These are phyloP conservation scores for Trichoderma lentiforme DNA, from an alignment of 2,329 filamentous ascomycete genomes.

Conservation along the genomic window DNA sequence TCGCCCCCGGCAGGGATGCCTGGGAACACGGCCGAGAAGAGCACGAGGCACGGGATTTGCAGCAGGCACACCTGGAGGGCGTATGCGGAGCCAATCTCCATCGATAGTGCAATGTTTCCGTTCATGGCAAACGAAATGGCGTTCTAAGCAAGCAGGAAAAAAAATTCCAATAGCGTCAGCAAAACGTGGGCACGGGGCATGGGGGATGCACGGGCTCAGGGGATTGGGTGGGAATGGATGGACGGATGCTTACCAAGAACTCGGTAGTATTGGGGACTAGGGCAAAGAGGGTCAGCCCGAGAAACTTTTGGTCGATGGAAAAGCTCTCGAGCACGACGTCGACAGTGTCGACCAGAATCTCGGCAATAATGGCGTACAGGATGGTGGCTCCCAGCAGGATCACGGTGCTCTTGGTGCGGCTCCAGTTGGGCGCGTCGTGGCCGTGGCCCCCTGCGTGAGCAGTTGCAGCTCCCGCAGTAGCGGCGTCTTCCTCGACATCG, in stretches of 20 bases:
- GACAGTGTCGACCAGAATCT: constrained; percentile 94
- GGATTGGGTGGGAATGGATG: constrained; percentile 8
- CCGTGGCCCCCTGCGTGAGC: constrained; percentile 49
- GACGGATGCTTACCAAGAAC: constrained; percentile 68
- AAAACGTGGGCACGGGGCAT: background rate
- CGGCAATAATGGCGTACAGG: constrained; percentile 93
- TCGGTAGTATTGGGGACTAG: constrained; percentile 97
- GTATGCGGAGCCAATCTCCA: constrained; percentile 98
- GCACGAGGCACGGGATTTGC: constrained; percentile 87
- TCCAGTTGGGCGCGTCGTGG: constrained; percentile 99
- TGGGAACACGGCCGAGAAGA: constrained; percentile 79
- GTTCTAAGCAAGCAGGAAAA: constrained; percentile 55
- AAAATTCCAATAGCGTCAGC: constrained; percentile 11
- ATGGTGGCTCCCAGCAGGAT: constrained; percentile 87
- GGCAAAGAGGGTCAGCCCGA: constrained; percentile 94
- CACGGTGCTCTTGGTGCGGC: constrained; percentile 81
- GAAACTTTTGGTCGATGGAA: constrained; percentile 92
- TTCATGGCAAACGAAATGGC: constrained; percentile 99
- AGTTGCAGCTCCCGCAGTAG: constrained; percentile 32
- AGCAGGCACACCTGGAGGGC: constrained; percentile 93
- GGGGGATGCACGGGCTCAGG: background rate
- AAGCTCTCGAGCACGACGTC: constrained; percentile 92
- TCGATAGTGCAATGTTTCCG: constrained; percentile 95
- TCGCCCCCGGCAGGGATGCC: constrained; percentile 37
- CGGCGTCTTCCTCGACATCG: constrained; percentile 46